Percentiles rank a stretch among this genome's conserved stretches.
Evolutionary conservation across 192 early-diverging fungal species (phyloP).

Genomic region (Coemansia furcata): DNA sequence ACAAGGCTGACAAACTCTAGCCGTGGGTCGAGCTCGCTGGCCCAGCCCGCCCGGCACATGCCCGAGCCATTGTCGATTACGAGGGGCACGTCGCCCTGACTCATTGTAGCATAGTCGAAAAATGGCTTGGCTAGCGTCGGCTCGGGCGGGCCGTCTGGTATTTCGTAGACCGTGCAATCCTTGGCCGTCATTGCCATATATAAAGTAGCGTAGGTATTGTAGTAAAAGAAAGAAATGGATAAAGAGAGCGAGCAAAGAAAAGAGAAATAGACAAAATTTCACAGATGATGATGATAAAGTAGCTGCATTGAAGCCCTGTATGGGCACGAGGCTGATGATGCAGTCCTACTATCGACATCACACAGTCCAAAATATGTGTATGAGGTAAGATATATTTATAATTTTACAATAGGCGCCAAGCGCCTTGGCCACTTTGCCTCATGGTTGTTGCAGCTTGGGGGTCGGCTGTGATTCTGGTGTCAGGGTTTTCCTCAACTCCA

Average conservation of each 20-base stretch:
- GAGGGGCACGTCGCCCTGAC: conserved; percentile 52
- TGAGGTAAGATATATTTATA: background rate
- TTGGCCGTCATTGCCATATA: conserved; percentile 7
- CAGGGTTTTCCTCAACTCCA: background rate
- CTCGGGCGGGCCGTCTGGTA: conserved; percentile 48
- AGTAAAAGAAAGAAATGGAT: background rate
- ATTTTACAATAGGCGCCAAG: background rate
- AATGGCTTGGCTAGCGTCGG: conserved; percentile 37
- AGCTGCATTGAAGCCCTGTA: background rate
- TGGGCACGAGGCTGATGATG: background rate
- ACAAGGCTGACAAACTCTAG: conserved; percentile 74
- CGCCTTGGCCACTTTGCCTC: background rate
- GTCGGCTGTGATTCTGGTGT: no score
- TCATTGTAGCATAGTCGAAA: conserved; percentile 55
- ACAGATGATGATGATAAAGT: background rate
- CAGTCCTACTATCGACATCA: background rate
- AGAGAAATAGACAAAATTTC: background rate
- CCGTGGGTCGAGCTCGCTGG: conserved; percentile 55
- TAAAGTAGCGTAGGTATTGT: background rate
- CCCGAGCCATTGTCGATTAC: conserved; percentile 78
- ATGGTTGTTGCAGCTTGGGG: background rate
- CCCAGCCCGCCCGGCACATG: conserved; percentile 82
- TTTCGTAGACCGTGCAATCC: conserved; percentile 30
- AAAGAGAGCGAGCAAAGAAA: background rate
- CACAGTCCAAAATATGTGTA: background rate